Evolutionary conservation across 192 early-diverging fungal genomes (phyloP).

Genomic region (Coemansia sp.): DNA sequence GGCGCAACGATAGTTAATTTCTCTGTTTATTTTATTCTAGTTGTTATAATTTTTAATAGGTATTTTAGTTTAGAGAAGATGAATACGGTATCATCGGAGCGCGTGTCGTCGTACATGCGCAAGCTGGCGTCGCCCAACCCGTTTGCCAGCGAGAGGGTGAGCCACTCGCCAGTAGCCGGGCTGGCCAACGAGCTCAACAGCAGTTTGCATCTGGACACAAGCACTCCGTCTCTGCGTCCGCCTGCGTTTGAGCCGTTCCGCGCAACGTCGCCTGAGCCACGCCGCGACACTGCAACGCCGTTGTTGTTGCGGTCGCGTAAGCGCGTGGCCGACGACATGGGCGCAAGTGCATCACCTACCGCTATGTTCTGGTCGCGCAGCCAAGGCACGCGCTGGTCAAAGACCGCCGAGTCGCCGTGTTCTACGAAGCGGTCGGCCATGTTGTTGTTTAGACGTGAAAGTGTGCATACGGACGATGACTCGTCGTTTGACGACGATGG

Average conservation of each 20-base stretch:
- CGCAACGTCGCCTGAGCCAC: slow-evolving; percentile 12
- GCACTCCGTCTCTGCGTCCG: background rate
- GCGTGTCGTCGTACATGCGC: slow-evolving; percentile 21
- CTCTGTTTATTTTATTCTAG: background rate
- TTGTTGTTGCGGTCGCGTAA: slow-evolving; percentile 29
- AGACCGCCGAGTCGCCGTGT: slow-evolving; percentile 21
- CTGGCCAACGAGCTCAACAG: slow-evolving; percentile 40
- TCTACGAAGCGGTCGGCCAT: background rate
- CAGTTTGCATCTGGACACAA: slow-evolving; percentile 33
- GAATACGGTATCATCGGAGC: slow-evolving; percentile 33
- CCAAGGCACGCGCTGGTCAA: slow-evolving; percentile 8
- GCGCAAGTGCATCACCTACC: slow-evolving; percentile 27
- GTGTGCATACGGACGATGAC: slow-evolving; percentile 35
- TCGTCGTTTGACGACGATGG: slow-evolving; percentile 44
- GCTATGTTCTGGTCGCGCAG: slow-evolving; percentile 24
- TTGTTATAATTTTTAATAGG: slow-evolving; percentile 1
- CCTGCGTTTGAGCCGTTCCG: slow-evolving; percentile 23
- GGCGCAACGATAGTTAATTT: background rate
- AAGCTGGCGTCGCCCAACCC: slow-evolving; percentile 33
- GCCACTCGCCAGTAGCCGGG: slow-evolving; percentile 26
- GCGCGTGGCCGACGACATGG: slow-evolving; percentile 27
- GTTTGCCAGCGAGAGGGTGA: slow-evolving; percentile 12
- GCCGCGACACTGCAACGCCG: slow-evolving; percentile 16
- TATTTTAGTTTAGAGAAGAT: slow-evolving; percentile 10
- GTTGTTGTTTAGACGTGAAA: slow-evolving; percentile 28